Evolutionary conservation across 352 stramenopile genomes (phyloP), one percentile per base, ranked within the genome.

Genomic region (Elongisporangium prolatum): DNA sequence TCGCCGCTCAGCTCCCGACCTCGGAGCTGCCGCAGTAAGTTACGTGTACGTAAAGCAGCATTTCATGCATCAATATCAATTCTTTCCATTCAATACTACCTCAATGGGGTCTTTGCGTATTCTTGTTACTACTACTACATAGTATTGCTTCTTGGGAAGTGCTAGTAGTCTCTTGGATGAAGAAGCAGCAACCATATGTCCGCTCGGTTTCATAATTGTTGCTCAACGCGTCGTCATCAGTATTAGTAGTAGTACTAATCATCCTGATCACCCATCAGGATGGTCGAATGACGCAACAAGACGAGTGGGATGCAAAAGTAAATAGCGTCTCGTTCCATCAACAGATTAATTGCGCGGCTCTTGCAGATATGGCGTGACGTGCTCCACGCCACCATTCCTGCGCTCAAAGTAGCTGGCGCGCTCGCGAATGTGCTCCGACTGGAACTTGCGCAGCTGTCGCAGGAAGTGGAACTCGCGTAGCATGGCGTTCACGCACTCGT

Each of bases 401-500:
- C 71, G 70, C 59, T 83, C 71, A 17, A 84, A 61, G 61, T 78
- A 82, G 37, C 59, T 78, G 40, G 75, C 65, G 14, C 75, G 76
- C 2, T 65, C 67, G 8, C 22, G 65, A 62, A 69, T 44, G n/a
- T 72, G 69, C 61, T 89, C 79, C 2, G 79, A 74, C 60, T 91
- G 82, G 59, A 89, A 91, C 57, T 76, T 80, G 49, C 84, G 79
- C 56, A 89, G 57, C 56, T 93, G 84, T 8, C 84, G 84, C 57
- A 91, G 52, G 57, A 84, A 91, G 57, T 93, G 84, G 47, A 86
- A 83, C 62, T 93, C 77, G 34, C 77, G 65, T 40, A 93, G 68
- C 65, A 88, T 71, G 4, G 72, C 57, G 59, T 93, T 93, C 34
- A 74, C 75, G 24, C 72, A 59, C 0, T 67, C 57, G 65, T 91